phyloP scores from a whole-genome alignment of 1,139 yeast species.

The Yamadazyma diddensiae region DNA sequence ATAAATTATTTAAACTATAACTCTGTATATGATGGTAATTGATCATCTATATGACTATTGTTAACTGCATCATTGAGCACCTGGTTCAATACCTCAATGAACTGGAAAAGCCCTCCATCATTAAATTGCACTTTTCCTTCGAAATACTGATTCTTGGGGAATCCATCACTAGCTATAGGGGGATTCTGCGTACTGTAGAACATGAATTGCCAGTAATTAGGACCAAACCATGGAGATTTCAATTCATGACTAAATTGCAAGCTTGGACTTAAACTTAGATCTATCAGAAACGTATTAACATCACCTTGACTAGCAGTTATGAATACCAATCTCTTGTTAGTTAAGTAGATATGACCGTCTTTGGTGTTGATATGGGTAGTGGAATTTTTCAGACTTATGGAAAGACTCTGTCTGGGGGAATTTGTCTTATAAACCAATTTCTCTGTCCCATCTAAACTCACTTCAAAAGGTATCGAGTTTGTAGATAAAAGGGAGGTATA shows the following conservation, averaged over 20 bases:
- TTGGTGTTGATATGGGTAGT: constrained; percentile 24
- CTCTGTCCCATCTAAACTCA: constrained; percentile 19
- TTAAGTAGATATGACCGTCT: constrained; percentile 37
- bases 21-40: constrained; percentile 38
- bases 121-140: constrained; percentile 38
- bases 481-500: constrained; percentile 17
- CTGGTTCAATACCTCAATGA: constrained; percentile 26
- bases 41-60: constrained; percentile 42
- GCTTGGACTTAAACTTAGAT: constrained; percentile 19
- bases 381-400: constrained; percentile 13
- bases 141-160: constrained; percentile 39
- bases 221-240: constrained; percentile 55
- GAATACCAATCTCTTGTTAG: constrained; percentile 34
- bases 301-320: constrained; percentile 42
- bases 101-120: constrained; percentile 49
- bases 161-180: constrained; percentile 39
- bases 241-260: constrained; percentile 36
- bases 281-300: constrained; percentile 33
- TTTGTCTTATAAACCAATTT: constrained; percentile 17
- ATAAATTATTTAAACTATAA: background rate
- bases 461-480: constrained; percentile 22
- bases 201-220: constrained; percentile 47
- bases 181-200: constrained; percentile 32
- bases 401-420: constrained; percentile 21
- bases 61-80: constrained; percentile 31